These are phyloP conservation scores for Cordyceps militaris DNA, from an alignment of 2,329 filamentous ascomycete genomes.

Conservation along the genomic window DNA sequence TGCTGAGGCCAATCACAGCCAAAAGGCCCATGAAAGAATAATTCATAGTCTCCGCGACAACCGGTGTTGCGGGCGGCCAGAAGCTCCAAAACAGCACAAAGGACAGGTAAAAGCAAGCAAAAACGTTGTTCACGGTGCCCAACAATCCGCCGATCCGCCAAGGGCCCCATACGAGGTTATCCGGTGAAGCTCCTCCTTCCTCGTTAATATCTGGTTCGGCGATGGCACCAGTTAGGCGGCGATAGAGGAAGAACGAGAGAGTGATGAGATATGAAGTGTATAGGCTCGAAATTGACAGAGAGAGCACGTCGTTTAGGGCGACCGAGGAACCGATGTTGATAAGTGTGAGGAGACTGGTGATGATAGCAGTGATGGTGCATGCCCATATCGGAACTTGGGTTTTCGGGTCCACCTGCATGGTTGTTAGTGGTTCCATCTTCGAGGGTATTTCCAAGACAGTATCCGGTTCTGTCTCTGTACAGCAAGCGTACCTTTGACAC, in stretches of 20 bases:
- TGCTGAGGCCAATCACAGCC: constrained; percentile 34
- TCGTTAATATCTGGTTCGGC: constrained; percentile 22
- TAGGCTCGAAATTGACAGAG: constrained; percentile 24
- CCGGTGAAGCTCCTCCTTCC: constrained; percentile 19
- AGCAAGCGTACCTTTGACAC: background rate
- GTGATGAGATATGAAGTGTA: constrained; percentile 26
- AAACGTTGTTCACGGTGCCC: constrained; percentile 47
- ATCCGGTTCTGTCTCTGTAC: background rate
- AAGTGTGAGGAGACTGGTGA: constrained; percentile 24
- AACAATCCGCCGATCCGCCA: constrained; percentile 45
- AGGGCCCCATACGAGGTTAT: constrained; percentile 42
- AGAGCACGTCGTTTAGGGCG: constrained; percentile 23
- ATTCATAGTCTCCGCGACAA: constrained; percentile 34
- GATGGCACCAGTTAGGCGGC: constrained; percentile 24
- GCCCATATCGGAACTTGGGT: constrained; percentile 25
- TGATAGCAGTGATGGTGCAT: constrained; percentile 20
- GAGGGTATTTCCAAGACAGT: background rate
- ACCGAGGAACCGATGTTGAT: constrained; percentile 28
- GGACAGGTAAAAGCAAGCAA: constrained; percentile 44
- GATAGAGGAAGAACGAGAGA: constrained; percentile 23
- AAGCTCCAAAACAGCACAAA: constrained; percentile 52
- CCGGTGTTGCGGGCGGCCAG: constrained; percentile 33
- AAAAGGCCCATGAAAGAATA: constrained; percentile 39
- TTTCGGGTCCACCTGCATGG: constrained; percentile 16
- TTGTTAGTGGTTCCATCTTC: constrained; percentile 14